Evolutionary conservation across 768 basidiomycete genomes (phyloP), one percentile per base, ranked within the genome.

Genomic region (Hydnum rufescens): DNA sequence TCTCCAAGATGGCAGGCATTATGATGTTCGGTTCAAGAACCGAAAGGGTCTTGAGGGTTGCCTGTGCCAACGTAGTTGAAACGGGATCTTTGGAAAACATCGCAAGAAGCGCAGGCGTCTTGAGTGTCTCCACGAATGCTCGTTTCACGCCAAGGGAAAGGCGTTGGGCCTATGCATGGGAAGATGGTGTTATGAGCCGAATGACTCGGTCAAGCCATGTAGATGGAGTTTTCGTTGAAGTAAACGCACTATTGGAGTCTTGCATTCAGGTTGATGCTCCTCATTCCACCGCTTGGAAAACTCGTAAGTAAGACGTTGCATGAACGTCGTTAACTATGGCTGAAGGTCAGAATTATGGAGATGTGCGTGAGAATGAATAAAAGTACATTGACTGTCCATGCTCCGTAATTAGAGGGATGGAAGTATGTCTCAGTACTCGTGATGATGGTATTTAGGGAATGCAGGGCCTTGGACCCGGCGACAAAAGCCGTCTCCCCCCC

Each of bases 371-470:
- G 44, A 47, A 39, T 25, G 26, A 47, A 47, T 8, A n/a, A 23
- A 62, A 72, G 55, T 57, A 82, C 78, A 54, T 68, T 62, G 52
- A 74, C 62, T 3, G 86, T 82, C 86, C 89, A 95, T 29, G 72
- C 67, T 3, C 92, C 92, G 29, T 79, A 78, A 62, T 95, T 95
- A 3, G 85, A 86, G 1, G 93, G 93, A 64, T 97, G 93, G 67
- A 96, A 97, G 70, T 83, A 93, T 0, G 82, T 78, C 61, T 97
- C 93, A 4, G 83, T 86, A 59, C 86, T 90, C 13, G 86, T 92
- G 55, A 97, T 76, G 39, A 97, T 67, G 58, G 79, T 79, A 58
- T 86, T 84, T 26, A 97, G 68, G 13, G 86, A 80, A 59, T 93
- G 87, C 54, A 97, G 70, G 19, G 90, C 85, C 61, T 75, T 82